Percentiles rank a stretch among this genome's conserved stretches.
phyloP scores from a whole-genome alignment of 1,284 basidiomycete species.

The Cryptococcus sp. region DNA sequence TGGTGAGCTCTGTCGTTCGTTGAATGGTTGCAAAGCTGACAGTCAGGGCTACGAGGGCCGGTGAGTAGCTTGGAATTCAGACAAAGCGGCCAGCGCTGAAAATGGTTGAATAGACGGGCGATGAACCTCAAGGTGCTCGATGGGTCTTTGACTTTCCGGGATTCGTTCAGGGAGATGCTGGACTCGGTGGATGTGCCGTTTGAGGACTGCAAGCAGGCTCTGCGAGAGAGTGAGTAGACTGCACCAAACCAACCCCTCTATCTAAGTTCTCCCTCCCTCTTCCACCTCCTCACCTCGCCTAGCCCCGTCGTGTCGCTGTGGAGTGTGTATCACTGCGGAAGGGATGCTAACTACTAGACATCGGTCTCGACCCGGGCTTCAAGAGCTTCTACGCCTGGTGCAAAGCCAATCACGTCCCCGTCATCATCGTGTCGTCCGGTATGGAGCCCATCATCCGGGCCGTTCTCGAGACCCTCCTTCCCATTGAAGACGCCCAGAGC shows the following conservation, averaged over 20 bases:
- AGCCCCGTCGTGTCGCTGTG: neutral
- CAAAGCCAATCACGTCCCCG: constrained; percentile 66
- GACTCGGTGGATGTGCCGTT: constrained; percentile 65
- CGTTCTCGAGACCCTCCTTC: constrained; percentile 71
- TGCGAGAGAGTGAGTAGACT: constrained; percentile 55
- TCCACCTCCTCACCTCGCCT: neutral
- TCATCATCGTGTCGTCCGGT: constrained; percentile 82
- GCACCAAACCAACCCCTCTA: neutral
- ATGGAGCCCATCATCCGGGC: constrained; percentile 89
- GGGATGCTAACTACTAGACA: constrained; percentile 55
- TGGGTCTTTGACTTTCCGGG: constrained; percentile 65
- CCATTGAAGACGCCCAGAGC: constrained; percentile 61
- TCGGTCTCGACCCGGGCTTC: constrained; percentile 81
- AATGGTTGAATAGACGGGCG: constrained; percentile 51
- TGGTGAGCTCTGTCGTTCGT: constrained; percentile 18
- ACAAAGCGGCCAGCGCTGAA: no score
- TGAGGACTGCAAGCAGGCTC: constrained; percentile 67
- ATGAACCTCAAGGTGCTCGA: constrained; percentile 67
- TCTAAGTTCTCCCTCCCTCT: constrained; percentile 22
- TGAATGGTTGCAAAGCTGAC: constrained; percentile 5
- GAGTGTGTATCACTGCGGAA: no score
- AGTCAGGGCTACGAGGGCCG: constrained; percentile 17
- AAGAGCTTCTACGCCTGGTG: constrained; percentile 77
- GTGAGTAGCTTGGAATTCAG: constrained; percentile 11
- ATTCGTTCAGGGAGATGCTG: constrained; percentile 74